phyloP scores from a whole-genome alignment of 169 alveolate genomes.

The Besnoitia besnoiti region DNA sequence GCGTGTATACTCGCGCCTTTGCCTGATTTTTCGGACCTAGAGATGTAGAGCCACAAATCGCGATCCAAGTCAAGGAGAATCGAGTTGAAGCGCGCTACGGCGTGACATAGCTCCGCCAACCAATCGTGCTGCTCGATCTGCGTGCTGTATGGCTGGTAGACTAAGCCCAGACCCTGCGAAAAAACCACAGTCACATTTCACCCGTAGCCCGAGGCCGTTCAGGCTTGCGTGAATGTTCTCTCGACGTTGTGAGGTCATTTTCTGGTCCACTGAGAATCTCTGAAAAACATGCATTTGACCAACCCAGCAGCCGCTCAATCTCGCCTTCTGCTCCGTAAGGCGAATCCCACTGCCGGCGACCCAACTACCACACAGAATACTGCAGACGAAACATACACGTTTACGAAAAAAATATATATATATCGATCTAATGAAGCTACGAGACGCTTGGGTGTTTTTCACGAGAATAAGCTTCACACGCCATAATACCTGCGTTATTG shows the following conservation, averaged over 20 bases:
- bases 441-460: neutral
- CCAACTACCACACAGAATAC: no score
- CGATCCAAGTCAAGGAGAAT: constrained; percentile 88
- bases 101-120: constrained; percentile 84
- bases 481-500: no score
- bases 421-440: neutral
- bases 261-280: no score
- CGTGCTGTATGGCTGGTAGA: constrained; percentile 91
- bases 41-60: constrained; percentile 95
- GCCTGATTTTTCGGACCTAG: constrained; percentile 68
- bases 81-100: constrained; percentile 85
- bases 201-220: no score
- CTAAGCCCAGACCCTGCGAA: constrained; percentile 78
- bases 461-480: no score
- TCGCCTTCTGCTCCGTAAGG: no score
- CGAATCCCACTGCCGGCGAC: no score
- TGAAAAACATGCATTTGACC: no score
- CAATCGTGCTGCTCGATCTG: constrained; percentile 95
- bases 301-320: no score
- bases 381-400: neutral
- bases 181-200: neutral
- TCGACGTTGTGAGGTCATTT: no score
- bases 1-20: no score
- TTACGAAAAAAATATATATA: neutral
- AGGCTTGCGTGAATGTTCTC: no score